Evolutionary conservation across 2,329 filamentous ascomycete genomes (phyloP), one percentile per base, ranked within the genome.

Genomic region (Fusarium sp.): DNA sequence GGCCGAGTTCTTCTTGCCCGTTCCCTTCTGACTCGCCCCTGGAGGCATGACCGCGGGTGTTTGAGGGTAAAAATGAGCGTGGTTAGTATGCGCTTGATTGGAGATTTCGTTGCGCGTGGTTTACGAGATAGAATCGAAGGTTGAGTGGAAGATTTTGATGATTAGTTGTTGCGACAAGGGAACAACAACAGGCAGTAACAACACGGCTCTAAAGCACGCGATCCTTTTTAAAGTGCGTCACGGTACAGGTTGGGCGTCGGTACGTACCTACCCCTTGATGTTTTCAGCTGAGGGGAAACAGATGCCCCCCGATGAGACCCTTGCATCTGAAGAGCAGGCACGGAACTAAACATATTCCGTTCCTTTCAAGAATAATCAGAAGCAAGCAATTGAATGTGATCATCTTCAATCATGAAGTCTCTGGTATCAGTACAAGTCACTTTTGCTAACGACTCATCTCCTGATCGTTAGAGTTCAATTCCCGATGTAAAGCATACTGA

Each of bases 1-100:
- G 76, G 88, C 88, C 69, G 86, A 84, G 72, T 83, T 83, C 83
- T 94, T 94, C 84, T 92, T 92, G 80, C 89, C 87, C 32, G 89
- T 89, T 66, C 89, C 89, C 78, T 90, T 89, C 78, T 91, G 88
- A 74, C 88, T 86, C 54, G 88, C 86, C 63, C 84, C 84, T 34
- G 89, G 87, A 79, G 89, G 88, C 90, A 92, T 92, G 62, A 68
- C 75, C 68, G 66, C 45, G 34, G 58, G 22, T 54, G 9, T 38
- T 51, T n/a, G 36, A 22, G 30, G 8, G 22, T 50, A 42, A 39
- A 28, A 41, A 41, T 45, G 44, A 70, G 34, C 52, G 56, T 48
- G 22, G 34, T 14, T 36, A 32, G 24, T 62, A 45, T 20, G 24
- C 34, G 20, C 32, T 15, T 41, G 45, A 30, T 58, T 41, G 50